Base-by-base conservation (phyloP, 257 asterid species). In the Avicennia marina region DNA sequence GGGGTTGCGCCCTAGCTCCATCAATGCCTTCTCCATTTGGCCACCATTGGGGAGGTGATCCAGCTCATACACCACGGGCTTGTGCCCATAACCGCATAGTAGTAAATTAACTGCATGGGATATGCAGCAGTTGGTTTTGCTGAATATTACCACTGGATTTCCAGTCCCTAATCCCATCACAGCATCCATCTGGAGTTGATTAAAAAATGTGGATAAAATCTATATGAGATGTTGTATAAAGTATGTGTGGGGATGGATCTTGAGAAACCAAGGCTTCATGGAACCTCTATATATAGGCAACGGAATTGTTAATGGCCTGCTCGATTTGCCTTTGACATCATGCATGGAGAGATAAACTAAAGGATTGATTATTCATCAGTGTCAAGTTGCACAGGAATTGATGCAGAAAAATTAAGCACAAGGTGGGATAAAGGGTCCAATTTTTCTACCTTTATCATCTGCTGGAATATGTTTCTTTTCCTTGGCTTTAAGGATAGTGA, bases 371-470 rank as follows among this genome's bases (percentile, higher is more conserved):
- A 32, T 9, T 47, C 22, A 8, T 21, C 13, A n/a, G 10, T n/a
- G 13, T 52, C 43, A 32, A 65, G 45, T 56, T 40, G 38, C 39
- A 52, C 24, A 13, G 29, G 58, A 48, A 55, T 54, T 16, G 55
- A 54, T 53, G 69, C 56, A 29, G 56, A 63, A 63, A 53, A 31
- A n/a, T n/a, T n/a, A n/a, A n/a, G 16, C 12, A 55, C 18, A 54
- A 46, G 48, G 17, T n/a, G n/a, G 32, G 47, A 56, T 36, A 19
- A 45, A 45, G 13, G 12, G 48, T 19, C 3, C 4, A 34, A 26
- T 41, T 57, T 42, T 6, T n/a, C n/a, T n/a, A 17, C 29, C 50
- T 57, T 26, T 57, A 19, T 57, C 41, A 57, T 60, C 50, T 50
- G 59, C 44, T 38, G 53, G 60, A 62, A 62, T 62, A 50, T 50